Conservation (phyloP, 495 filamentous ascomycete species). For the Penicillium turbatum region DNA sequence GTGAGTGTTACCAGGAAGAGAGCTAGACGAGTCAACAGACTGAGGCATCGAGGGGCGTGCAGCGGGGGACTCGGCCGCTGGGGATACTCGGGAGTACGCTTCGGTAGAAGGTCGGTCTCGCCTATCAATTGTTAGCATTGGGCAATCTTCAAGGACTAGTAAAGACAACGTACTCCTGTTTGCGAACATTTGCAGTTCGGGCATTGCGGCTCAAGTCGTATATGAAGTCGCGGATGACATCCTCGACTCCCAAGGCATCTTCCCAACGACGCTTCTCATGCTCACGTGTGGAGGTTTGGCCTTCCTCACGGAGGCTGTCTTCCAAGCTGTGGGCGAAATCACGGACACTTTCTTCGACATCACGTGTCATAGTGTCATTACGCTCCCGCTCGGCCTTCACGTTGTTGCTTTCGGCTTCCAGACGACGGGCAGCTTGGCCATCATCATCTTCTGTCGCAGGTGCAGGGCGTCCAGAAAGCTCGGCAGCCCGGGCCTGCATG, state of each 20-base stretch:
- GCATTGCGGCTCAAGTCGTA: conserved; percentile 87
- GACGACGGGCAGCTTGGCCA: conserved; percentile 69
- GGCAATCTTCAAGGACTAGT: not conserved
- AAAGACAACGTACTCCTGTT: conserved; percentile 58
- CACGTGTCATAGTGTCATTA: conserved; percentile 91
- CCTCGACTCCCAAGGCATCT: conserved; percentile 92
- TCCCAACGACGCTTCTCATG: conserved; percentile 95
- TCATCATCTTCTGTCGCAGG: conserved; percentile 59
- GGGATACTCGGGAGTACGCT: conserved; percentile 22
- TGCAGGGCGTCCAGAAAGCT: conserved; percentile 77
- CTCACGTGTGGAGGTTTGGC: conserved; percentile 64
- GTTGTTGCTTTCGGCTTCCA: conserved; percentile 82
- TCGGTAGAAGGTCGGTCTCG: conserved; percentile 26
- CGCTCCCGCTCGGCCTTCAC: conserved; percentile 81
- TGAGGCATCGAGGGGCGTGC: conserved; percentile 39
- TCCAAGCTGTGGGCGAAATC: conserved; percentile 82
- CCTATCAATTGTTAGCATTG: conserved; percentile 18
- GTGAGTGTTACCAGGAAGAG: conserved; percentile 68
- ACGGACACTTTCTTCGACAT: conserved; percentile 95
- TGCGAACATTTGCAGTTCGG: conserved; percentile 66
- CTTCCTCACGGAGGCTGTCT: conserved; percentile 77
- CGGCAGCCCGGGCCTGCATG: conserved; percentile 96
- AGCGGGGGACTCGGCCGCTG: conserved; percentile 25
- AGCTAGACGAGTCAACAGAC: conserved; percentile 41
- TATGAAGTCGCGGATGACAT: conserved; percentile 95